Evolutionary conservation across 352 stramenopile genomes (phyloP).

Genomic region (Pythium graminicola): DNA sequence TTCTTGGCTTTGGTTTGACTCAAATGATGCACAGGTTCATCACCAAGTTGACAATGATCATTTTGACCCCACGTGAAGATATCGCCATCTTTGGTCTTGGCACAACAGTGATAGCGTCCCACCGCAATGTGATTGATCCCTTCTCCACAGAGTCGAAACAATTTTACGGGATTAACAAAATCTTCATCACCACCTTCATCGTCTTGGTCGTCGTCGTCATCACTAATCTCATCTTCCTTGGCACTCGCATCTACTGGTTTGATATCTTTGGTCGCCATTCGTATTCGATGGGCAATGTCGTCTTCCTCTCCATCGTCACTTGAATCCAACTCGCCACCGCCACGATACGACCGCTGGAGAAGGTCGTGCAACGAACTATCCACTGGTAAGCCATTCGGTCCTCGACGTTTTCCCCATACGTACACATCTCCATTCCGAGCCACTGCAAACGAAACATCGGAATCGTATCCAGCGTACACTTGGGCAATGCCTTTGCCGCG

Average conservation of each 20-base stretch:
- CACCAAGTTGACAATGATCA: conserved; percentile 70
- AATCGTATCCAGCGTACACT: conserved; percentile 81
- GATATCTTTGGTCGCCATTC: background rate
- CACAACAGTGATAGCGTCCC: conserved; percentile 66
- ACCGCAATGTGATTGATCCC: conserved; percentile 68
- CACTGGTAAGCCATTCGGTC: conserved; percentile 44
- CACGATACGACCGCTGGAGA: conserved; percentile 34
- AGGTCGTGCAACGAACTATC: conserved; percentile 29
- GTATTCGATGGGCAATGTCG: background rate
- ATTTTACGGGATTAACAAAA: conserved; percentile 63
- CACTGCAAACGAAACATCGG: conserved; percentile 68
- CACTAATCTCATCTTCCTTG: conserved; percentile 10
- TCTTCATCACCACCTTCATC: conserved; percentile 52
- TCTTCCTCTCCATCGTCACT: conserved; percentile 38
- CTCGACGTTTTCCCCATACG: conserved; percentile 66
- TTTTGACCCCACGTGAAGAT: conserved; percentile 84
- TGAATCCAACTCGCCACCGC: conserved; percentile 30
- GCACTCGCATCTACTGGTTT: conserved; percentile 7
- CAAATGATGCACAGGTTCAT: conserved; percentile 56
- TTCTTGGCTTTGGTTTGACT: conserved; percentile 48
- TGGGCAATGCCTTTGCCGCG: conserved; percentile 57
- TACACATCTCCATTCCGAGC: conserved; percentile 66
- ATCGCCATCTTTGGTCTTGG: conserved; percentile 69
- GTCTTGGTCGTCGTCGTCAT: conserved; percentile 24
- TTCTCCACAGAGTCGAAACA: conserved; percentile 56